phyloP scores from a whole-genome alignment of 768 basidiomycete genomes.

The Hysterangium stoloniferum region DNA sequence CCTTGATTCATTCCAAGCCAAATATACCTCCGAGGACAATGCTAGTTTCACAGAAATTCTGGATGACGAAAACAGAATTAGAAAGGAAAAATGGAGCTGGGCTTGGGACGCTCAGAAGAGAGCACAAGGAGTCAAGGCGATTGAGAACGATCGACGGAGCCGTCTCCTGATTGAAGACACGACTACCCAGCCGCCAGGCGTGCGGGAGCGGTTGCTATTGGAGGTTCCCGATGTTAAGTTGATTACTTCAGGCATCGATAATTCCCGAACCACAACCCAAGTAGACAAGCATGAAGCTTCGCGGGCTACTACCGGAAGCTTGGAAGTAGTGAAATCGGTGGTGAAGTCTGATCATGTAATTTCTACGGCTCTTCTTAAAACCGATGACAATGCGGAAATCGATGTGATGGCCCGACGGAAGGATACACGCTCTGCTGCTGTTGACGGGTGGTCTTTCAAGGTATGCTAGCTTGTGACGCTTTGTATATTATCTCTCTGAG shows the following conservation, averaged over 20 bases:
- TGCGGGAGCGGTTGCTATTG: conserved; percentile 59
- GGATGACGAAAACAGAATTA: conserved; percentile 76
- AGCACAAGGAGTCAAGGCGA: conserved; percentile 51
- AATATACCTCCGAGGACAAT: conserved; percentile 96
- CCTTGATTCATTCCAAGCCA: conserved; percentile 82
- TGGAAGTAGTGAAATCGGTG: background rate
- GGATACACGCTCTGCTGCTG: conserved; percentile 62
- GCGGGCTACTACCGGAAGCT: background rate
- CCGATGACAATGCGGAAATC: conserved; percentile 24
- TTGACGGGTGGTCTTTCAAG: conserved; percentile 81
- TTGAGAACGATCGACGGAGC: conserved; percentile 51
- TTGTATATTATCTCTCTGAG: conserved; percentile 1
- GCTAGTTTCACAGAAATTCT: conserved; percentile 92
- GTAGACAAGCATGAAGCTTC: conserved; percentile 19
- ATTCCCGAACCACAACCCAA: too few relatives aligned
- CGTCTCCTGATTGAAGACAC: conserved; percentile 66
- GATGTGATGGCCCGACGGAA: conserved; percentile 80
- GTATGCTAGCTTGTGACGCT: conserved; percentile 27
- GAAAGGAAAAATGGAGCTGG: conserved; percentile 82
- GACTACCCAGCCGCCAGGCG: conserved; percentile 39
- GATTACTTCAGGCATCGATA: conserved; percentile 76
- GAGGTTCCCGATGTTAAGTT: conserved; percentile 54
- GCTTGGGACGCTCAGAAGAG: conserved; percentile 88
- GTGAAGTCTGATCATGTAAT: conserved; percentile 8
- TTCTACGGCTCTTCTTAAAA: conserved; percentile 11